phyloP scores from a whole-genome alignment of 345 rosid genomes.

The Combretum micranthum region DNA sequence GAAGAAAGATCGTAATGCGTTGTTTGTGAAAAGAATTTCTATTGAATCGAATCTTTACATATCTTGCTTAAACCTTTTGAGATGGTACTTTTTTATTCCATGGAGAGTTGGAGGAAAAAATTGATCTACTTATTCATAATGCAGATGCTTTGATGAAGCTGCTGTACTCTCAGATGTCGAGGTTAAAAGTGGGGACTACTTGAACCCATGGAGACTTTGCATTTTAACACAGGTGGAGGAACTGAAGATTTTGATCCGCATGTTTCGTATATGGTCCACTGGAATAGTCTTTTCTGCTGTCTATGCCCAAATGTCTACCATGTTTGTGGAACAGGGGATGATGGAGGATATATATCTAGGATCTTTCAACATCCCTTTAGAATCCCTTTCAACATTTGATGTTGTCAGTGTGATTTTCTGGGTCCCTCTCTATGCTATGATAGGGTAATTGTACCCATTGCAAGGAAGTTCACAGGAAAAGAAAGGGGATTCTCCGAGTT shows the following conservation, averaged over 20 bases:
- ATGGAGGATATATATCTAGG: conserved; percentile 77
- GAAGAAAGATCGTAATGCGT: too few species aligned
- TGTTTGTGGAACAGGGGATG: conserved; percentile 94
- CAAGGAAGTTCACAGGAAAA: conserved; percentile 71
- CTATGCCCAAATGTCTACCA: conserved; percentile 80
- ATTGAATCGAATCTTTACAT: too few species aligned
- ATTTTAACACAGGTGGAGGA: conserved; percentile 94
- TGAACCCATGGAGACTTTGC: conserved; percentile 78
- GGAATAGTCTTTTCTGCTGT: conserved; percentile 82
- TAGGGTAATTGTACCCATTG: conserved; percentile 62
- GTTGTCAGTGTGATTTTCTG: conserved; percentile 71
- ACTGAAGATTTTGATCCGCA: conserved; percentile 77
- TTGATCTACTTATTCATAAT: neutral
- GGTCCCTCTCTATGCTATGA: conserved; percentile 91
- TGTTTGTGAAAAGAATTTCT: too few species aligned
- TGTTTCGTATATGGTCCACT: conserved; percentile 94
- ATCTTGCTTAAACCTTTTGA: neutral
- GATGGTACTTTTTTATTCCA: too few species aligned
- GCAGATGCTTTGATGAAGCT: conserved; percentile 92
- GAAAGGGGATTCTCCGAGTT: conserved; percentile 85
- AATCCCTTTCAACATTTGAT: conserved; percentile 75
- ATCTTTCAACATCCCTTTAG: conserved; percentile 82
- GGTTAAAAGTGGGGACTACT: conserved; percentile 40
- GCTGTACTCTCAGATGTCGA: conserved; percentile 68
- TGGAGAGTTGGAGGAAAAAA: neutral